Percentiles rank a stretch among this genome's conserved stretches.
phyloP scores from a whole-genome alignment of 192 early-diverging fungal species.

The Podila epigama region DNA sequence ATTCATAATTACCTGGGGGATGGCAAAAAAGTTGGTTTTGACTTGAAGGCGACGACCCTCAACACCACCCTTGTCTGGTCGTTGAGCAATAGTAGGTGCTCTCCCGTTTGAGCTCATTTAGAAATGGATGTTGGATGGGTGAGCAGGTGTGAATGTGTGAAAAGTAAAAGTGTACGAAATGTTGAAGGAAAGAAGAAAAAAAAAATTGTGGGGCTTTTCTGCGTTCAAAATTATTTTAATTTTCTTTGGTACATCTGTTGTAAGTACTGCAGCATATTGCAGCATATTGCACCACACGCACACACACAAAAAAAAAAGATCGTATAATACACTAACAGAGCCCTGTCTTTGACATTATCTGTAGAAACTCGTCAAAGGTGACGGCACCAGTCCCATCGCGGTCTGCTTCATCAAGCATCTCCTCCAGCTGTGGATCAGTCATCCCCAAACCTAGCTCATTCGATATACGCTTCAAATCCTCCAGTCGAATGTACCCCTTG shows the following conservation, averaged over 20 bases:
- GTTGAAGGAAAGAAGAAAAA: no score
- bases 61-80: conserved; percentile 51
- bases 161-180: no score
- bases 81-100: no score
- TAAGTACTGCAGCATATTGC: no score
- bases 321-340: no score
- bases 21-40: conserved; percentile 79
- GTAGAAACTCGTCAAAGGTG: conserved; percentile 21
- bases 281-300: no score
- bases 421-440: conserved; percentile 28
- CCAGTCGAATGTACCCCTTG: conserved; percentile 18
- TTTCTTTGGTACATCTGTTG: no score
- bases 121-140: background rate
- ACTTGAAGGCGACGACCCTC: conserved; percentile 53
- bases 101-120: conserved; percentile 21
- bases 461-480: conserved; percentile 33
- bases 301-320: no score
- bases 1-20: conserved; percentile 57
- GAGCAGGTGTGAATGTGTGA: background rate
- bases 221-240: no score
- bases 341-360: conserved; percentile 26
- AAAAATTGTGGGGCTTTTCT: no score
- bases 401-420: conserved; percentile 45
- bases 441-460: conserved; percentile 18
- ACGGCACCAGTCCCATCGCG: conserved; percentile 24